These are phyloP conservation scores for Mycosphaerella arachidis DNA, from an alignment of 2,329 filamentous ascomycete genomes.

Conservation along the genomic window DNA sequence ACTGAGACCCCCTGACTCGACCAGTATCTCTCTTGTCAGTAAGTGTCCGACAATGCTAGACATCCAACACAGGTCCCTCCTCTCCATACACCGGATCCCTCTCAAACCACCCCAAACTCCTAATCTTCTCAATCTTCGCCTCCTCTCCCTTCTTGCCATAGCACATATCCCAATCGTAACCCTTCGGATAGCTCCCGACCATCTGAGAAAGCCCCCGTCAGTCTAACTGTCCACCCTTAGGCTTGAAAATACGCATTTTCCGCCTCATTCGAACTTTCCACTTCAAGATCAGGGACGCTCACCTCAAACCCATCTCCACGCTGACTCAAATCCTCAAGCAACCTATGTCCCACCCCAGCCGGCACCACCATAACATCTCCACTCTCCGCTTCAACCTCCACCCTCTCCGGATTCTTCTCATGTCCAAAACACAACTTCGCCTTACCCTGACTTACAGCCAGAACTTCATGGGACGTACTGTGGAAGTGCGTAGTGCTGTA, in stretches of 20 bases:
- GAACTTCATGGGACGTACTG: constrained; percentile 62
- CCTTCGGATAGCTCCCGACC: constrained; percentile 62
- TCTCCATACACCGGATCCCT: constrained; percentile 58
- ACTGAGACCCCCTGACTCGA: no score
- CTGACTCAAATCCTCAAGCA: constrained; percentile 51
- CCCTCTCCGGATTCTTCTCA: constrained; percentile 53
- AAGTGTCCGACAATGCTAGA: constrained; percentile 20
- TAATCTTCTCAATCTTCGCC: constrained; percentile 47
- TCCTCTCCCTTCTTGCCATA: constrained; percentile 59
- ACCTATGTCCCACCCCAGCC: constrained; percentile 60
- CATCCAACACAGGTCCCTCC: constrained; percentile 48
- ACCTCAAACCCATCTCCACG: constrained; percentile 46
- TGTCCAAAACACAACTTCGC: constrained; percentile 64
- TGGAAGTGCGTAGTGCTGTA: constrained; percentile 64
- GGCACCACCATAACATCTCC: constrained; percentile 64
- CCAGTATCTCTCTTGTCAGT: no score
- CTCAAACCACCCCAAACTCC: constrained; percentile 52
- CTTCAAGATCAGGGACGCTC: neutral
- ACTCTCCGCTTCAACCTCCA: constrained; percentile 52
- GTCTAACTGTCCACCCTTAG: neutral
- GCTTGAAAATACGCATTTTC: no score
- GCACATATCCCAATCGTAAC: constrained; percentile 64
- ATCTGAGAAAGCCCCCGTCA: constrained; percentile 40
- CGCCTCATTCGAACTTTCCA: no score
- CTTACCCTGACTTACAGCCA: constrained; percentile 55